phyloP scores from a whole-genome alignment of 2,329 filamentous ascomycete genomes.

The Pseudocercospora fijiensis region DNA sequence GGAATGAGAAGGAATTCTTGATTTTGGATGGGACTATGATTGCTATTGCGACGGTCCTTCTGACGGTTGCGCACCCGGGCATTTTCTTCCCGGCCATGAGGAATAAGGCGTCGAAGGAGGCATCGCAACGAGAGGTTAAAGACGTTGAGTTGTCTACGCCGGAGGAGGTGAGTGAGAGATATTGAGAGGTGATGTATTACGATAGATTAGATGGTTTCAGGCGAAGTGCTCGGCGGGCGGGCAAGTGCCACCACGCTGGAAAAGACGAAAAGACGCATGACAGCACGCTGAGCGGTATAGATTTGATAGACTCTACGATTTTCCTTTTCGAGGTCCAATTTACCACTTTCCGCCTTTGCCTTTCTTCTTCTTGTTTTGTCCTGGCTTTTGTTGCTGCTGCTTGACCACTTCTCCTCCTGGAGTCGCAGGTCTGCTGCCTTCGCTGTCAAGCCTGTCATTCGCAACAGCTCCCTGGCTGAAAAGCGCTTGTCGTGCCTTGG shows the following conservation, averaged over 20 bases:
- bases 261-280: neutral
- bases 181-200: neutral
- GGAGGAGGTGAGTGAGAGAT: neutral
- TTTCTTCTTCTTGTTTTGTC: slow-evolving; percentile 46
- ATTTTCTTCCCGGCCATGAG: slow-evolving; percentile 42
- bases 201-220: neutral
- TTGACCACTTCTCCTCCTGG: slow-evolving; percentile 42
- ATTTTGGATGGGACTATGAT: slow-evolving; percentile 53
- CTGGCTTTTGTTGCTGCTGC: slow-evolving; percentile 45
- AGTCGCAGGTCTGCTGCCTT: slow-evolving; percentile 35
- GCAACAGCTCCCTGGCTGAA: slow-evolving; percentile 84
- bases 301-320: neutral
- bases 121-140: neutral
- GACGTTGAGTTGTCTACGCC: neutral
- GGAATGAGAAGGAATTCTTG: slow-evolving; percentile 49
- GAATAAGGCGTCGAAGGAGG: neutral
- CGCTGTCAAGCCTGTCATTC: slow-evolving; percentile 55
- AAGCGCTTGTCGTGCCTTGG: slow-evolving; percentile 65
- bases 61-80: slow-evolving; percentile 49
- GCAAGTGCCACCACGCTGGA: too few relatives aligned
- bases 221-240: too few relatives aligned
- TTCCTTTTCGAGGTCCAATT: neutral
- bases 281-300: neutral
- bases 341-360: slow-evolving; percentile 32
- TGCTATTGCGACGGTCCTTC: slow-evolving; percentile 42